Evolutionary conservation across 306 rosid genomes (phyloP).

Genomic region (Purshia tridentata): DNA sequence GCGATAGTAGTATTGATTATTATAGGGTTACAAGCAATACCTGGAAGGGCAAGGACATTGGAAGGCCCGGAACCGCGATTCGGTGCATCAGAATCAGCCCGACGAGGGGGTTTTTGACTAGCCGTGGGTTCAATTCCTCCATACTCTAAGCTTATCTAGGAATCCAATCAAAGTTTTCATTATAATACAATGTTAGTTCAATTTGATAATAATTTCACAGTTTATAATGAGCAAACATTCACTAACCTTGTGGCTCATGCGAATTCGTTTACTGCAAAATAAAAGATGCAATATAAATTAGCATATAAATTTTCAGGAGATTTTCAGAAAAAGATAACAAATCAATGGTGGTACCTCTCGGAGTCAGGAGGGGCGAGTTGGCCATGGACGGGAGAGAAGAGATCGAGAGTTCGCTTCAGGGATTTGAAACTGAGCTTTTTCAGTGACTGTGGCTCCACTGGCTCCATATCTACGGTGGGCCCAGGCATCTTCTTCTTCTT

Average conservation of each 20-base stretch:
- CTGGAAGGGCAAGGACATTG: constrained; percentile 73
- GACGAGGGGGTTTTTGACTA: constrained; percentile 45
- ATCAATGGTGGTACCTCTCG: constrained; percentile 43
- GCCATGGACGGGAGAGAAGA: constrained; percentile 78
- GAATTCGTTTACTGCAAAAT: constrained; percentile 65
- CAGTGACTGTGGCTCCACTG: constrained; percentile 89
- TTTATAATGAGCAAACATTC: background rate
- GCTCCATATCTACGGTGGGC: constrained; percentile 53
- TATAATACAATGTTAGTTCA: background rate
- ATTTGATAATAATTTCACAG: background rate
- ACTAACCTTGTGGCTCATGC: constrained; percentile 80
- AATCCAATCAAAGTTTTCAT: constrained; percentile 4
- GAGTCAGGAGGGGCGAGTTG: constrained; percentile 69
- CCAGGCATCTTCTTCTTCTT: constrained; percentile 41
- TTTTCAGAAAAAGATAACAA: background rate
- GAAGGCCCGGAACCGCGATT: constrained; percentile 47
- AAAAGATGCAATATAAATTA: background rate
- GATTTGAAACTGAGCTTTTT: constrained; percentile 96
- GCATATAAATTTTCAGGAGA: background rate
- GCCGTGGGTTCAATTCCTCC: constrained; percentile 50
- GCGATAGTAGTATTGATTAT: too few species aligned
- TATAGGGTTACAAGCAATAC: constrained; percentile 27
- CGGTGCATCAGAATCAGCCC: constrained; percentile 31
- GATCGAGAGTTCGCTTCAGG: constrained; percentile 85
- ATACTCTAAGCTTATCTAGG: constrained; percentile 67